Conservation (phyloP, 148 eudicot genomes). For the Nyssa sinensis region DNA sequence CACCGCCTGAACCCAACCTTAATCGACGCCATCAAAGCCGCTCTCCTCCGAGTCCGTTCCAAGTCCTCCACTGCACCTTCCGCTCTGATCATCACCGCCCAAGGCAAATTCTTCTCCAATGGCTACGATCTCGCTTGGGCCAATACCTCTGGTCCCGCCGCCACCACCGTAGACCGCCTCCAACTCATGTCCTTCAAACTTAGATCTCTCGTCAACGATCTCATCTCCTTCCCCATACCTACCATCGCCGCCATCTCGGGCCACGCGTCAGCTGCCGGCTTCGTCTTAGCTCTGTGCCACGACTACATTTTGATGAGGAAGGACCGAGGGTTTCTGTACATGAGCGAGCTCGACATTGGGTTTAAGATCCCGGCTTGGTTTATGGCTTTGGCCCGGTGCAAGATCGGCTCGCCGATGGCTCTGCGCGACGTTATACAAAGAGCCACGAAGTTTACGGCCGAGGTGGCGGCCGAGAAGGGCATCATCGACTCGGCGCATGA, state of each 20-base stretch:
- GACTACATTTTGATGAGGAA: constrained; percentile 50
- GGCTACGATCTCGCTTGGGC: constrained; percentile 52
- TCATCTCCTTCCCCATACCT: constrained; percentile 53
- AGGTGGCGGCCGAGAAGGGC: constrained; percentile 38
- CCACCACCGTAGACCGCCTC: constrained; percentile 12
- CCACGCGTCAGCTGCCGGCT: constrained; percentile 58
- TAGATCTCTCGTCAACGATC: constrained; percentile 35
- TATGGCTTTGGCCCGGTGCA: constrained; percentile 15
- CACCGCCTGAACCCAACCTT: constrained; percentile 53
- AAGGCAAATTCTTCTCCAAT: constrained; percentile 69
- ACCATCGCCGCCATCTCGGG: constrained; percentile 63
- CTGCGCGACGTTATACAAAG: constrained; percentile 31
- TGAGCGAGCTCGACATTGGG: constrained; percentile 55
- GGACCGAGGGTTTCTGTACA: constrained; percentile 50
- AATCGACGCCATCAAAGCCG: constrained; percentile 37
- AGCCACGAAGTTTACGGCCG: constrained; percentile 49
- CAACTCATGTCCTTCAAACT: constrained; percentile 32
- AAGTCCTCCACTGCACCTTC: constrained; percentile 22
- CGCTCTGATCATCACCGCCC: constrained; percentile 51
- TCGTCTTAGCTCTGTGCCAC: constrained; percentile 41
- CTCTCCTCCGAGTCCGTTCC: constrained; percentile 34
- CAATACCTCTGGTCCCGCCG: constrained; percentile 3
- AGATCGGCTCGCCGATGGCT: constrained; percentile 28
- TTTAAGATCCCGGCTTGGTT: constrained; percentile 36
- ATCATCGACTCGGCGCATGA: constrained; percentile 38